Percentiles rank a stretch among this genome's conserved stretches.
Evolutionary conservation across 1,139 yeast genomes (phyloP).

Genomic region (Eremothecium cymbalariae): DNA sequence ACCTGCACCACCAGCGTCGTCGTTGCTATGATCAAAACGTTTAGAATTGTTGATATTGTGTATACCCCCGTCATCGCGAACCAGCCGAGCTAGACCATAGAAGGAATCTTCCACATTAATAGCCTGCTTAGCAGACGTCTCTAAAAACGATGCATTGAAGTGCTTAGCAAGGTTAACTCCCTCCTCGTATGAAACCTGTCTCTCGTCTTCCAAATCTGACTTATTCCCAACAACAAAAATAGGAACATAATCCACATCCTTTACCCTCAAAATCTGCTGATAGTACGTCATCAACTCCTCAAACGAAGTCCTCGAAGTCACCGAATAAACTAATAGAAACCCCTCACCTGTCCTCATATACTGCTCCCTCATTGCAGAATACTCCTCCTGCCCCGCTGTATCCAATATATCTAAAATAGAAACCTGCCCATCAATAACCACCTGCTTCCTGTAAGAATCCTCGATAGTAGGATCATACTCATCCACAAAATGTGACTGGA

Average conservation of each 20-base stretch:
- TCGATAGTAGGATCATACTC: constrained; percentile 98
- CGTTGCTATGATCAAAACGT: constrained; percentile 6
- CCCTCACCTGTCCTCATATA: constrained; percentile 94
- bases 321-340: constrained; percentile 73
- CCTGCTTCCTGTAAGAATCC: constrained; percentile 76
- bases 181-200: constrained; percentile 75
- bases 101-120: constrained; percentile 93
- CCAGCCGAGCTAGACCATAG: constrained; percentile 60
- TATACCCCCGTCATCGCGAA: constrained; percentile 39
- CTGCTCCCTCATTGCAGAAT: constrained; percentile 90
- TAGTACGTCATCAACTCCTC: constrained; percentile 72
- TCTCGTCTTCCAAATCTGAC: constrained; percentile 70
- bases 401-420: constrained; percentile 81
- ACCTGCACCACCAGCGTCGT: constrained; percentile 12
- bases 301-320: constrained; percentile 69
- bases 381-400: constrained; percentile 98
- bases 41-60: constrained; percentile 20
- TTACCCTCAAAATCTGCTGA: constrained; percentile 80
- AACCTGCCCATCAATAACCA: constrained; percentile 70
- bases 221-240: constrained; percentile 71
- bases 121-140: constrained; percentile 89
- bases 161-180: constrained; percentile 70
- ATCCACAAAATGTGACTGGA: constrained; percentile 87
- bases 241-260: constrained; percentile 68
- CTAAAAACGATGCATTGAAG: constrained; percentile 74